Evolutionary conservation across 192 early-diverging fungal species (phyloP), one percentile per base, ranked within the genome.

Genomic region (Coemansia sp.): DNA sequence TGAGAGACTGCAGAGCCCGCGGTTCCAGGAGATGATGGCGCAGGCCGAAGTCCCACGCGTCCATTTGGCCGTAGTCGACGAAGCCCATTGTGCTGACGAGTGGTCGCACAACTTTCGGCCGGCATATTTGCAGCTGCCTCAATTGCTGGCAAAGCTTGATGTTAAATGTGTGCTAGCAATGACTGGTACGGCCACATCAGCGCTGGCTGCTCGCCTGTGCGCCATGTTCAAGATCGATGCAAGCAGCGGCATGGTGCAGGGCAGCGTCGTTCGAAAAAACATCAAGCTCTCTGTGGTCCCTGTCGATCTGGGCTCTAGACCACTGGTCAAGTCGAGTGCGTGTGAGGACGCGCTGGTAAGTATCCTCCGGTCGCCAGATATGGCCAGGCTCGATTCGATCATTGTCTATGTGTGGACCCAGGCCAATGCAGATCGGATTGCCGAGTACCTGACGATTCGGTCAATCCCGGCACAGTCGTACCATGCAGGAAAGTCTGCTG

Each of bases 61-160:
- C 31, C 46, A 54, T 0, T 63, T 90, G 30, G 77, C 74, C 1
- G 88, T 86, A 18, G 72, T 92, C 19, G 90, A 92, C 56, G 90
- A 92, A 51, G 86, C 78, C 0, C 90, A 92, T 50, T 92, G 90
- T 46, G 63, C 87, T 18, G 83, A 83, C 34, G 87, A 89, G 62
- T 92, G 90, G 90, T 86, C 84, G 0, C 88, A 90, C 48, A 89
- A 86, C 38, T 92, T 92, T 48, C 65, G 88, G 37, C 87, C 78
- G 0, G 80, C 73, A 1, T 88, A 89, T 38, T 43, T 88, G 30
- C 79, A 80, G 31, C 52, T 90, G 26, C 62, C 75, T 18, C 54
- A 65, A 19, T 61, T 73, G 3, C 51, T 88, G 32, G 48, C 64
- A 0, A 38, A 58, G 20, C 58, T 90, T n/a, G 56, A 62, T 14